Evolutionary conservation across 2,329 filamentous ascomycete genomes (phyloP).

Genomic region (Arthrobotrys entomopaga): DNA sequence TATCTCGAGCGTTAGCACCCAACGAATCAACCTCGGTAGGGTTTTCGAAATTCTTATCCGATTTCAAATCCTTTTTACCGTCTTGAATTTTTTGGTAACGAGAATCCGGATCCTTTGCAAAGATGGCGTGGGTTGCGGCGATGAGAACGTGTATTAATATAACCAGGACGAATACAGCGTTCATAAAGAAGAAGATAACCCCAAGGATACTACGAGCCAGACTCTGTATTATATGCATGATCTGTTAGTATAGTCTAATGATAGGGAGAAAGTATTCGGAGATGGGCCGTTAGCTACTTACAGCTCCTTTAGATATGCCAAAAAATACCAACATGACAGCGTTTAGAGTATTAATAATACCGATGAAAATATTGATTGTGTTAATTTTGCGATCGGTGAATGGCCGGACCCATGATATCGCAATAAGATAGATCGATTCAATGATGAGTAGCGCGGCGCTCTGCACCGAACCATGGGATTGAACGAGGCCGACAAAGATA

Average conservation of each 20-base stretch:
- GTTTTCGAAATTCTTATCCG: slow-evolving; percentile 69
- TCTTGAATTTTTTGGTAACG: slow-evolving; percentile 96
- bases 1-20: slow-evolving; percentile 88
- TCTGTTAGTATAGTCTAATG: slow-evolving; percentile 48
- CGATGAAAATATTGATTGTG: slow-evolving; percentile 92
- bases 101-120: slow-evolving; percentile 92
- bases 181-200: slow-evolving; percentile 86
- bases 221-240: slow-evolving; percentile 62
- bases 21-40: slow-evolving; percentile 90
- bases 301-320: slow-evolving; percentile 82
- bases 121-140: slow-evolving; percentile 79
- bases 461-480: slow-evolving; percentile 76
- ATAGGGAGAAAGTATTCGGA: slow-evolving; percentile 1
- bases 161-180: slow-evolving; percentile 83
- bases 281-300: slow-evolving; percentile 63
- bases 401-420: slow-evolving; percentile 81
- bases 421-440: slow-evolving; percentile 80
- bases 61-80: slow-evolving; percentile 68
- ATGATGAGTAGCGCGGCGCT: slow-evolving; percentile 84
- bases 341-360: slow-evolving; percentile 87
- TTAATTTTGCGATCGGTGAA: slow-evolving; percentile 99
- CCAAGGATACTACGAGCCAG: slow-evolving; percentile 88
- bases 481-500: slow-evolving; percentile 85
- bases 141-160: slow-evolving; percentile 83
- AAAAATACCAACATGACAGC: slow-evolving; percentile 87